phyloP scores from a whole-genome alignment of 2,329 filamentous ascomycete genomes.

The Sarocladiaceae sp. region DNA sequence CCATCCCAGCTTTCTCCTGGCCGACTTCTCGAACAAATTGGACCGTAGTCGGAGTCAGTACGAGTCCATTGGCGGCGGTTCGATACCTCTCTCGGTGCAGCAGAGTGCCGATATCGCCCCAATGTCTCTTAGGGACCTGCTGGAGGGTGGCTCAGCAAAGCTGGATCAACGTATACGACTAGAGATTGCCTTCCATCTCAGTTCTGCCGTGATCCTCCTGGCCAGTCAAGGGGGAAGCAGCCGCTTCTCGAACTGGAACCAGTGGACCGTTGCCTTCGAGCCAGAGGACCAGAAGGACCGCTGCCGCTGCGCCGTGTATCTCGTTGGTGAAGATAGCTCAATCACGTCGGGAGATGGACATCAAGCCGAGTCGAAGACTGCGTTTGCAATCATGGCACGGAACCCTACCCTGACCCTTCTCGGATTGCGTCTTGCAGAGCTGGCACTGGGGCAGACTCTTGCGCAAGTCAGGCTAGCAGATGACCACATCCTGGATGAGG shows the following conservation, averaged over 20 bases:
- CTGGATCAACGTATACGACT: not conserved
- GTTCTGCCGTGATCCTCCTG: not conserved
- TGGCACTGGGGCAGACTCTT: not conserved
- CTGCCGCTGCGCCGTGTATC: not conserved
- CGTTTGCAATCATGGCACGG: not conserved
- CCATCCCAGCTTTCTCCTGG: not conserved
- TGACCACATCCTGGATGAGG: not conserved
- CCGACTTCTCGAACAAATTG: not conserved
- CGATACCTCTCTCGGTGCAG: not conserved
- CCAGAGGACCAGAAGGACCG: not conserved
- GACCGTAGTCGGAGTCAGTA: not conserved
- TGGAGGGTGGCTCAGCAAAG: not conserved
- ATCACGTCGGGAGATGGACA: too few species aligned
- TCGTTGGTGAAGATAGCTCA: not conserved
- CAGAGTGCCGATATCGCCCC: not conserved
- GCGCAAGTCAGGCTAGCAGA: not conserved
- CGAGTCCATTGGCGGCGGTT: not conserved
- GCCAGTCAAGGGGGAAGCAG: not conserved
- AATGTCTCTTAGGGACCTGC: not conserved
- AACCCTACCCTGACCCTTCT: not conserved
- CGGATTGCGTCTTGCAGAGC: not conserved
- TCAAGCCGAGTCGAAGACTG: too few species aligned
- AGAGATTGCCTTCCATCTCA: not conserved
- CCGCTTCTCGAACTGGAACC: not conserved
- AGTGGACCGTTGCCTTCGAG: not conserved